A percentile compares a stretch with the other conserved stretches of the same genome.
Conservation (phyloP, 176 grass and related monocot genomes). For the Oryza meridionalis region DNA sequence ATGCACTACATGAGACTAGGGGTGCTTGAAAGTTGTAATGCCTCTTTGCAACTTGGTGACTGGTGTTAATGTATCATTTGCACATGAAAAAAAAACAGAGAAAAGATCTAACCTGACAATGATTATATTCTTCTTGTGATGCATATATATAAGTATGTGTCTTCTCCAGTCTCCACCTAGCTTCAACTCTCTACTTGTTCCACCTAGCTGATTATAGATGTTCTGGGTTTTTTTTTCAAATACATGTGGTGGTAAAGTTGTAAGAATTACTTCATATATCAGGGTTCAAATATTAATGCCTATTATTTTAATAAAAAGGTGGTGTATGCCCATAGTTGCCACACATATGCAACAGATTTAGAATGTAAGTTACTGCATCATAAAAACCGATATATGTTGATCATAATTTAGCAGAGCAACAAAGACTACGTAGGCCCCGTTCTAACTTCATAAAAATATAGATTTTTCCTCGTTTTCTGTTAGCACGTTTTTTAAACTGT, state of each 20-base stretch:
- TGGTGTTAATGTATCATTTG: constrained; percentile 47
- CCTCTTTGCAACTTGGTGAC: constrained; percentile 37
- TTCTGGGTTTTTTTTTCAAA: neutral
- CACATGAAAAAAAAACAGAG: constrained; percentile 41
- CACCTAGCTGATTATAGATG: neutral
- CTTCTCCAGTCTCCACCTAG: neutral
- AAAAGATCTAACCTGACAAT: constrained; percentile 34
- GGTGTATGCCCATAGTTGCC: no score
- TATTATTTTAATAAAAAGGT: no score
- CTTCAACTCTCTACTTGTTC: neutral
- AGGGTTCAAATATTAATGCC: neutral
- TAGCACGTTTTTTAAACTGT: no score
- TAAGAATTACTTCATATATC: neutral
- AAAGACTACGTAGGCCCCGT: no score
- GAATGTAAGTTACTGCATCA: no score
- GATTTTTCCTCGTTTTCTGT: no score
- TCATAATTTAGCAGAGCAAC: no score
- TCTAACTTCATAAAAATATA: no score
- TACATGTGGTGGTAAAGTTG: neutral
- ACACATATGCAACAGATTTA: no score
- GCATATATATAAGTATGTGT: neutral
- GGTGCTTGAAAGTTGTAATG: constrained; percentile 30
- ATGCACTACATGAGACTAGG: neutral
- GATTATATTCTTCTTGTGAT: constrained; percentile 15
- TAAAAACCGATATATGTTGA: no score